Percentiles rank a stretch among this genome's conserved stretches.
Evolutionary conservation across 176 grass and related monocot species (phyloP).

Genomic region (Cenchrus fungigraminus): DNA sequence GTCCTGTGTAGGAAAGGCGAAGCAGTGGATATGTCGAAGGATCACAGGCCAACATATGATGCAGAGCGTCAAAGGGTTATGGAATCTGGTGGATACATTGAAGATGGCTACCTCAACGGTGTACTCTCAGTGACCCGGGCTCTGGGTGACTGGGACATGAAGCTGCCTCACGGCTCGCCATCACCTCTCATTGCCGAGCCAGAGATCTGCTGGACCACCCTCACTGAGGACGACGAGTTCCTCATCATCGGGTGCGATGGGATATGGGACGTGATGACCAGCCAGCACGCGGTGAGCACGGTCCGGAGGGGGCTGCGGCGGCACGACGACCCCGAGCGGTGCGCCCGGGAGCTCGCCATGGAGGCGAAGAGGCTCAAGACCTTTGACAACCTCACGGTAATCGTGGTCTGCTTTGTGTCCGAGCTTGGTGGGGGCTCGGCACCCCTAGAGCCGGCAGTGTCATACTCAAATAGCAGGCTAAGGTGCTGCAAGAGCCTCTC

Average conservation of each 20-base stretch:
- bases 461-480: conserved; percentile 11
- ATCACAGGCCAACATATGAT: conserved; percentile 66
- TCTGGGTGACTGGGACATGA: conserved; percentile 93
- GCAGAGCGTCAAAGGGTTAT: conserved; percentile 60
- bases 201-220: conserved; percentile 59
- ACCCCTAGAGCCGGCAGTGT: not conserved
- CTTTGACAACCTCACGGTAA: conserved; percentile 81
- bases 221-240: conserved; percentile 75
- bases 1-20: conserved; percentile 75
- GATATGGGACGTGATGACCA: conserved; percentile 81
- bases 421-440: conserved; percentile 27
- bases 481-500: conserved; percentile 76
- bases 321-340: conserved; percentile 67
- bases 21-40: conserved; percentile 78
- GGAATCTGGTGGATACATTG: conserved; percentile 71
- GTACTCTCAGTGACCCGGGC: conserved; percentile 81
- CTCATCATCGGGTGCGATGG: conserved; percentile 80
- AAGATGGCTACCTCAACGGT: conserved; percentile 83
- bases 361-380: conserved; percentile 68
- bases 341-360: conserved; percentile 69
- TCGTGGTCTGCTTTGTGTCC: conserved; percentile 62
- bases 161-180: conserved; percentile 44
- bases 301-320: conserved; percentile 63
- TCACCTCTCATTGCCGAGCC: conserved; percentile 84
- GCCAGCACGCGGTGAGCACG: conserved; percentile 62